Evolutionary conservation across 2,329 filamentous ascomycete genomes (phyloP).

Genomic region (Colletotrichum destructivum): DNA sequence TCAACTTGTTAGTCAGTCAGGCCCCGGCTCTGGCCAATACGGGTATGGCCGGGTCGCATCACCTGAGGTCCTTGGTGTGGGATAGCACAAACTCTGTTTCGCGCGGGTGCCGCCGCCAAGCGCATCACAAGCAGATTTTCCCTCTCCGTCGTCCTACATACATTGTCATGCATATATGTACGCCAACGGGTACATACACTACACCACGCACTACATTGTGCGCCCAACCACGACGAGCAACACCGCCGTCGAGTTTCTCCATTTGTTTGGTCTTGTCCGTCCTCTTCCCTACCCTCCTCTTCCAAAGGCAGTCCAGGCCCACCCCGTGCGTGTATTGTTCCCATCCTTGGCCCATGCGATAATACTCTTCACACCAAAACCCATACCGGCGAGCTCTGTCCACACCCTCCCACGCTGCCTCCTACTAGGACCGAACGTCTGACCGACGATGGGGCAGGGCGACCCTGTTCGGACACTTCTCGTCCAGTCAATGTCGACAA

Average conservation of each 20-base stretch:
- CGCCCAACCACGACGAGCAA: constrained; percentile 25
- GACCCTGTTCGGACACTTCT: constrained; percentile 17
- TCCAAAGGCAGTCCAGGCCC: too few relatives aligned
- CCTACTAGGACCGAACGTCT: constrained; percentile 27
- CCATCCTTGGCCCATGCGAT: constrained; percentile 22
- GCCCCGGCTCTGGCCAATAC: constrained; percentile 26
- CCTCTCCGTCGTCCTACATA: constrained; percentile 35
- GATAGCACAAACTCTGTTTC: constrained; percentile 38
- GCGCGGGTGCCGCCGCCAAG: constrained; percentile 42
- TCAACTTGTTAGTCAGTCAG: constrained; percentile 1
- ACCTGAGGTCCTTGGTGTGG: constrained; percentile 33
- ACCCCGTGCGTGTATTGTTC: too few relatives aligned
- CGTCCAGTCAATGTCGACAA: constrained; percentile 37
- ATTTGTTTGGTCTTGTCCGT: background rate
- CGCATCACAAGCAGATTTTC: constrained; percentile 38
- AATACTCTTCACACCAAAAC: background rate
- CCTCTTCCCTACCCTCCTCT: too few relatives aligned
- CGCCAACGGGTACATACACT: background rate
- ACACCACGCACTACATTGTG: background rate
- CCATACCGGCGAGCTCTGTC: constrained; percentile 24
- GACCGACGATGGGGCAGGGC: constrained; percentile 38
- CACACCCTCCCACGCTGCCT: constrained; percentile 11
- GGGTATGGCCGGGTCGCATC: constrained; percentile 25
- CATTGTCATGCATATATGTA: constrained; percentile 17
- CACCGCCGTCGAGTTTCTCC: constrained; percentile 17